A percentile compares a stretch with the other conserved stretches of the same genome.
Conservation (phyloP, 2,329 filamentous ascomycete species). For the Fusarium setosum region DNA sequence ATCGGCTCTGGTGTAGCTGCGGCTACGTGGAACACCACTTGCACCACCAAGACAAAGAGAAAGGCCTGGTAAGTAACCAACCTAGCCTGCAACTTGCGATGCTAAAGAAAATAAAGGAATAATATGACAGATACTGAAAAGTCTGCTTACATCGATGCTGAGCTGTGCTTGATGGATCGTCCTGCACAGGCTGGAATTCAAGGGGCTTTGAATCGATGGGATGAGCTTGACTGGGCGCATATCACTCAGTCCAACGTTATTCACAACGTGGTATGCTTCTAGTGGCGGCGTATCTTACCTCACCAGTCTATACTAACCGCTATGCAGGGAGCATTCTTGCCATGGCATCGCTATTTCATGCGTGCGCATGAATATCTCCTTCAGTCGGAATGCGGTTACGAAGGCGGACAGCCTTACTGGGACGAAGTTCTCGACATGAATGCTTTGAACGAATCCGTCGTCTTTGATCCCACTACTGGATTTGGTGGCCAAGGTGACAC, state of each 20-base stretch:
- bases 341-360: conserved; percentile 25
- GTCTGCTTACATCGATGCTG: neutral
- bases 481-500: conserved; percentile 11
- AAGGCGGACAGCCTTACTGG: conserved; percentile 22
- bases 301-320: neutral
- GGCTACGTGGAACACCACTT: neutral
- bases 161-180: neutral
- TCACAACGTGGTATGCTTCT: conserved; percentile 18
- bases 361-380: conserved; percentile 16
- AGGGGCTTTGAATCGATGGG: conserved; percentile 13
- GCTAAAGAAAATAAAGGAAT: neutral
- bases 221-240: conserved; percentile 17
- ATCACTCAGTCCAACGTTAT: conserved; percentile 14
- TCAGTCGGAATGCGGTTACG: conserved; percentile 14
- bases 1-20: too few species aligned
- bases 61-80: neutral
- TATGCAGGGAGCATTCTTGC: conserved; percentile 11
- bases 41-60: neutral
- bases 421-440: conserved; percentile 13
- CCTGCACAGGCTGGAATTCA: conserved; percentile 3
- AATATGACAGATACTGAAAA: neutral
- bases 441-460: neutral
- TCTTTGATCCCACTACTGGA: conserved; percentile 12
- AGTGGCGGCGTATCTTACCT: neutral
- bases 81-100: neutral